A percentile compares a stretch with the other conserved stretches of the same genome.
These are phyloP conservation scores for Aspergillus amoenus DNA, from an alignment of 2,329 filamentous ascomycete species.

Conservation along the genomic window DNA sequence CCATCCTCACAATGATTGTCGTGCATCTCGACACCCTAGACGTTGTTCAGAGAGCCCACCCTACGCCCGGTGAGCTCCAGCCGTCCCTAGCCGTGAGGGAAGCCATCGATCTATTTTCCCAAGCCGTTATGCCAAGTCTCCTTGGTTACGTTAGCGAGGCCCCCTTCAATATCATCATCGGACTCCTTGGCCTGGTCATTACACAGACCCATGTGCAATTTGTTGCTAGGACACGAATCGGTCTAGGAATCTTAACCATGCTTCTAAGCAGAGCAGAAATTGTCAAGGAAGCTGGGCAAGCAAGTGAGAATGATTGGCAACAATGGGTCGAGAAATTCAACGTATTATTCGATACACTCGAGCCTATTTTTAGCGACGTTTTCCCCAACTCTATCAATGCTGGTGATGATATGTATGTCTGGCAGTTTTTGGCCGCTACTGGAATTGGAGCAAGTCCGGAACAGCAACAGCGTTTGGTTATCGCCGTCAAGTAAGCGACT, in stretches of 20 bases:
- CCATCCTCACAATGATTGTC: slow-evolving; percentile 92
- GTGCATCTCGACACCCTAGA: slow-evolving; percentile 90
- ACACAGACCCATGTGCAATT: slow-evolving; percentile 77
- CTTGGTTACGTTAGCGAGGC: slow-evolving; percentile 90
- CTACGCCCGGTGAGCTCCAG: slow-evolving; percentile 68
- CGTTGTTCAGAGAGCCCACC: slow-evolving; percentile 78
- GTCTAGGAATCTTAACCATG: slow-evolving; percentile 87
- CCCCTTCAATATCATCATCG: slow-evolving; percentile 85
- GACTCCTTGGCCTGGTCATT: slow-evolving; percentile 80
- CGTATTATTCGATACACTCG: slow-evolving; percentile 79
- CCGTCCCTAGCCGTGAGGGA: slow-evolving; percentile 79
- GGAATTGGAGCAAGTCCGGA: slow-evolving; percentile 91
- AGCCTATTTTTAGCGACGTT: slow-evolving; percentile 77
- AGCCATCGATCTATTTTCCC: slow-evolving; percentile 86
- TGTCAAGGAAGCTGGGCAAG: slow-evolving; percentile 75
- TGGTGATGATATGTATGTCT: slow-evolving; percentile 92
- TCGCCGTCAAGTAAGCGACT: slow-evolving; percentile 74
- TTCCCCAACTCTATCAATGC: slow-evolving; percentile 91
- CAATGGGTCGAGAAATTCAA: slow-evolving; percentile 86
- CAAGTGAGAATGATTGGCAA: slow-evolving; percentile 71
- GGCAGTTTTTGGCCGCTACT: slow-evolving; percentile 95
- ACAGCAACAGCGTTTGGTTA: slow-evolving; percentile 89
- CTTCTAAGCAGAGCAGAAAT: slow-evolving; percentile 92
- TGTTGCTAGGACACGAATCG: slow-evolving; percentile 84
- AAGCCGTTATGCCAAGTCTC: slow-evolving; percentile 83